Base-by-base conservation (phyloP, 441 rosid genomes). In the Isatis lusitanica region DNA sequence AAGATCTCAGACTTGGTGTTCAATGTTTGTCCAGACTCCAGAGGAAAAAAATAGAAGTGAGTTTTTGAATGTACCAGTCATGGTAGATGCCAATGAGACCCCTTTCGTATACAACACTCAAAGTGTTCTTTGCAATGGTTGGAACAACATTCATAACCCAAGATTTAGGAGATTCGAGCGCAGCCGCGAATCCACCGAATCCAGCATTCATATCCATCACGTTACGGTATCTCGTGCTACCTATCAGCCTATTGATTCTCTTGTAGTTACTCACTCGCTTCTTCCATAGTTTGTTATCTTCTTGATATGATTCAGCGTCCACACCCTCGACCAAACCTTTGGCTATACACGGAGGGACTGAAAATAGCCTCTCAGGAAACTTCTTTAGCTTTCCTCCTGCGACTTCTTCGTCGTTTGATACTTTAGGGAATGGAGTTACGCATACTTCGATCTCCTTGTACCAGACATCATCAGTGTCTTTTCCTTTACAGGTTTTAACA, bases 131-230 rank as follows among this genome's bases (percentile, higher is more conserved):
- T 60, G 79, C 76, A 65, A 80, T 77, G 9, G 79, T 82, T 7
- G 88, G 88, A 77, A 84, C 72, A 46, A 80, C 85, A 76, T 84
- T 84, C 85, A 82, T 84, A 44, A 82, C 85, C 88, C 88, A 84
- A 58, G 71, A 63, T n/a, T 82, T 76, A 2, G 78, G 61, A 47
- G 85, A 80, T 21, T 82, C 80, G 48, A 84, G 52, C 26, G 82
- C 85, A 24, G 84, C 83, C 6, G 88, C 80, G 11, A 84, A 84
- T 68, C 85, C 76, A 60, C 87, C 87, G 46, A 84, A 74, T 11
- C 84, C 85, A 68, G 85, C 85, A 70, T 81, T 81, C 87, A 81
- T 84, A 66, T 84, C 87, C 80, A 81, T 77, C 48, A 81, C 60
- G 63, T 84, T 84, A 36, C 83, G 82, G 55, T 79, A 83, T 72